A percentile compares a stretch with the other conserved stretches of the same genome.
Evolutionary conservation across 768 basidiomycete species (phyloP).

Genomic region (Suillus bovinus): DNA sequence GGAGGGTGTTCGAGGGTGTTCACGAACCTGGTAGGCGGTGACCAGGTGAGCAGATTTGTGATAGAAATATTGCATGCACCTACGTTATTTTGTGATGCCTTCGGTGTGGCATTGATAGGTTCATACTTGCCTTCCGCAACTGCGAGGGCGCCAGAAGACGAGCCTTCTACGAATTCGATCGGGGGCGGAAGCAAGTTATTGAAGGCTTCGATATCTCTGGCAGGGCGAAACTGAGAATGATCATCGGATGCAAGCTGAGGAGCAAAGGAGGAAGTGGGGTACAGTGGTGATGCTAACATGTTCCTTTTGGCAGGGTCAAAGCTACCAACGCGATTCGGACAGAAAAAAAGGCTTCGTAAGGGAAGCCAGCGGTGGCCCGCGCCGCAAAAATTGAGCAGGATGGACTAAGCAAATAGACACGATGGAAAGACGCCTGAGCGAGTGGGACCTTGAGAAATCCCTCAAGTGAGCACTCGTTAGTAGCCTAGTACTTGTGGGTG

Average conservation of each 20-base stretch:
- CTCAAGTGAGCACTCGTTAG: not conserved
- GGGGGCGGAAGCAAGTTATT: constrained; percentile 79
- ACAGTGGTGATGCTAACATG: constrained; percentile 71
- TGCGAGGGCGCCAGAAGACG: constrained; percentile 72
- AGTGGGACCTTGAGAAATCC: constrained; percentile 5
- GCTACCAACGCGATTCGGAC: constrained; percentile 7
- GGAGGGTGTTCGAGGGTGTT: constrained; percentile 25
- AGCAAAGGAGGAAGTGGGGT: constrained; percentile 54
- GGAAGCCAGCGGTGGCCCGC: constrained; percentile 10
- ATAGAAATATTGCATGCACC: constrained; percentile 21
- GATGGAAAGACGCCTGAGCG: constrained; percentile 14
- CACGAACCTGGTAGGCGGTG: constrained; percentile 15
- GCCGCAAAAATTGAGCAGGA: constrained; percentile 14
- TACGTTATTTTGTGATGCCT: constrained; percentile 50
- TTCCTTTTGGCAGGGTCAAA: constrained; percentile 23
- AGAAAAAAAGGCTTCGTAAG: constrained; percentile 9
- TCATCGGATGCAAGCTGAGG: constrained; percentile 51
- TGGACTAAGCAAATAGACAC: constrained; percentile 16
- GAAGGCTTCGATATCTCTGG: constrained; percentile 73
- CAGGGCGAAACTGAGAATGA: constrained; percentile 57
- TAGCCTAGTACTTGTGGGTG: constrained; percentile 6
- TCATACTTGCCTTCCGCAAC: constrained; percentile 77
- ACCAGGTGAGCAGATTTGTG: constrained; percentile 6
- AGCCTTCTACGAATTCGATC: constrained; percentile 83
- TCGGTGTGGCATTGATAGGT: constrained; percentile 73